Conservation (phyloP, 2,329 filamentous ascomycete species). For the Microcyclospora tardicrescens region DNA sequence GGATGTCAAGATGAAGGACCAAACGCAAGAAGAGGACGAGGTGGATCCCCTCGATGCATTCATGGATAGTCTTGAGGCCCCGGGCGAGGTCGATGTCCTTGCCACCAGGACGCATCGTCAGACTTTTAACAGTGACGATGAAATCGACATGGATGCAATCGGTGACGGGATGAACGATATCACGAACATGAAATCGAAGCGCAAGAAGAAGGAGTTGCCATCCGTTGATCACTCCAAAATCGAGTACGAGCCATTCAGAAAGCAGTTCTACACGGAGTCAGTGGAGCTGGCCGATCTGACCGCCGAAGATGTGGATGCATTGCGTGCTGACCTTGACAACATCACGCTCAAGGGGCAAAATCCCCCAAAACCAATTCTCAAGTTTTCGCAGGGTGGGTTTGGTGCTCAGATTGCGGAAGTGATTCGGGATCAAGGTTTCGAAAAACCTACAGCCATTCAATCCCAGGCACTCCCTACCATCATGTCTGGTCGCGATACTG, state of each 20-base stretch:
- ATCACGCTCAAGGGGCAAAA: conserved; percentile 87
- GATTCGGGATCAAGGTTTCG: conserved; percentile 67
- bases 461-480: conserved; percentile 87
- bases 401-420: conserved; percentile 79
- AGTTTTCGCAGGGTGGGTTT: conserved; percentile 91
- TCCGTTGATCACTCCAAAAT: conserved; percentile 75
- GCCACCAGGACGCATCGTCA: conserved; percentile 50
- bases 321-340: conserved; percentile 80
- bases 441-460: conserved; percentile 85
- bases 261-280: conserved; percentile 90
- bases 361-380: conserved; percentile 84
- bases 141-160: conserved; percentile 50
- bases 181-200: conserved; percentile 47
- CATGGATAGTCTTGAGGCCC: conserved; percentile 60
- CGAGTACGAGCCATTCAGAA: conserved; percentile 73
- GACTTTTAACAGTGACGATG: conserved; percentile 73
- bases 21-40: conserved; percentile 37
- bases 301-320: conserved; percentile 66
- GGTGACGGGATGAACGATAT: conserved; percentile 51
- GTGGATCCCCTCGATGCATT: conserved; percentile 92
- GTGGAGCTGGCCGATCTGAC: conserved; percentile 70
- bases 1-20: conserved; percentile 35
- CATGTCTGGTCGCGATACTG: conserved; percentile 91
- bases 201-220: conserved; percentile 94
- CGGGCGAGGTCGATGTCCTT: conserved; percentile 10